Percentiles rank a stretch among this genome's conserved stretches.
These are phyloP conservation scores for Cornus kousa DNA, from an alignment of 148 eudicot genomes.

Conservation along the genomic window DNA sequence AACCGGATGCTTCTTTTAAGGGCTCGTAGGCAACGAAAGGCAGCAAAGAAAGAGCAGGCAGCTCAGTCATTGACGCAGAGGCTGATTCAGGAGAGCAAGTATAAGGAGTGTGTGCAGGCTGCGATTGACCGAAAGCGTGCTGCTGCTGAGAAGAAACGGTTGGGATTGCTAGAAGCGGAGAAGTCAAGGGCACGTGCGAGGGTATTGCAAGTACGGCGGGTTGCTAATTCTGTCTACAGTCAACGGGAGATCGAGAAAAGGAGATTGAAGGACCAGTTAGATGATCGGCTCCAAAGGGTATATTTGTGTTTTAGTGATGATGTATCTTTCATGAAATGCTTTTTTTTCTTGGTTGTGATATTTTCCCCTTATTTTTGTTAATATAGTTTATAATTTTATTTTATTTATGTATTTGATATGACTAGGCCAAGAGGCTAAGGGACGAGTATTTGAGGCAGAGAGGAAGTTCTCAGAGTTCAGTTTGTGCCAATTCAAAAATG, in stretches of 20 bases:
- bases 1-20: slow-evolving; percentile 77
- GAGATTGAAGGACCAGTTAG: slow-evolving; percentile 62
- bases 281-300: slow-evolving; percentile 80
- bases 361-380: not conserved
- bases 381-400: too few relatives aligned
- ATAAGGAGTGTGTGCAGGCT: slow-evolving; percentile 84
- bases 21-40: slow-evolving; percentile 73
- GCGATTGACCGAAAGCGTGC: slow-evolving; percentile 84
- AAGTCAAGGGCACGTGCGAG: slow-evolving; percentile 77
- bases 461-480: slow-evolving; percentile 21
- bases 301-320: not conserved
- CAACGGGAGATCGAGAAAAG: slow-evolving; percentile 80
- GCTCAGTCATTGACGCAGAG: slow-evolving; percentile 70
- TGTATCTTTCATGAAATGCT: not conserved
- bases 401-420: slow-evolving; percentile 22
- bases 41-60: slow-evolving; percentile 66
- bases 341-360: not conserved
- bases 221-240: slow-evolving; percentile 53
- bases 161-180: slow-evolving; percentile 82
- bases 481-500: slow-evolving; percentile 9
- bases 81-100: slow-evolving; percentile 70
- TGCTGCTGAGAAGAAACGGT: slow-evolving; percentile 86
- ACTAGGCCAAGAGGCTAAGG: slow-evolving; percentile 49
- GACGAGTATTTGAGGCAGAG: slow-evolving; percentile 40
- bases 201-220: slow-evolving; percentile 61